phyloP scores from a whole-genome alignment of 805 yeast genomes.

The Kluyveromyces siamensis region DNA sequence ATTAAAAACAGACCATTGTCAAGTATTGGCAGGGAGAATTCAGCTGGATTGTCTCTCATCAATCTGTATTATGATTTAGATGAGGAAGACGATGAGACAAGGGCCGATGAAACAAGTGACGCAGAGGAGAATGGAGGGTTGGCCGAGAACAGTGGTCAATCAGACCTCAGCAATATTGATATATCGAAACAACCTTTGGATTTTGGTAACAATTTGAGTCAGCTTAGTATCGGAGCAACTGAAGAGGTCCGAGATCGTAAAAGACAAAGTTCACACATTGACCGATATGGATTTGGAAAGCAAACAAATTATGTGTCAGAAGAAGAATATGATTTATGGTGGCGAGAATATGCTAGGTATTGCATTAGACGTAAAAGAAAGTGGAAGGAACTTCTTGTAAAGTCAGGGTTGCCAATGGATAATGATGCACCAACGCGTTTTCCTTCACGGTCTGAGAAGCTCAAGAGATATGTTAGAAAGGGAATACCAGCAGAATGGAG shows the following conservation, averaged over 20 bases:
- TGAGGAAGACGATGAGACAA: neutral
- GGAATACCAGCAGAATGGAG: slow-evolving; percentile 98
- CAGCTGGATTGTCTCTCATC: slow-evolving; percentile 5
- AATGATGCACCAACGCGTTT: slow-evolving; percentile 52
- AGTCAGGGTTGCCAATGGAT: slow-evolving; percentile 49
- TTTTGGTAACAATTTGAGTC: too few relatives aligned
- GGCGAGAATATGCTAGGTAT: slow-evolving; percentile 55
- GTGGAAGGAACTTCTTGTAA: slow-evolving; percentile 63
- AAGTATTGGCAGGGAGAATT: slow-evolving; percentile 1
- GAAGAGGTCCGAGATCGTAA: neutral
- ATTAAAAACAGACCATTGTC: slow-evolving; percentile 2
- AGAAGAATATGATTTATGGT: slow-evolving; percentile 66
- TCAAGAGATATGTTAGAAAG: slow-evolving; percentile 73
- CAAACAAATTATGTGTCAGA: slow-evolving; percentile 43
- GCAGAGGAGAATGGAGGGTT: slow-evolving; percentile 4
- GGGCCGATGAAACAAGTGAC: neutral
- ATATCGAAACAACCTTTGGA: neutral
- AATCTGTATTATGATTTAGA: slow-evolving; percentile 5
- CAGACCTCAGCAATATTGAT: neutral
- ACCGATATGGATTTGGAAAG: slow-evolving; percentile 84
- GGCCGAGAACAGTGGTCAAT: slow-evolving; percentile 1
- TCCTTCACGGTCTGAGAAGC: slow-evolving; percentile 70
- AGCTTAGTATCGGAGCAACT: too few relatives aligned
- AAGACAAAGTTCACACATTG: slow-evolving; percentile 32
- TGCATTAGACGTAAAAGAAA: slow-evolving; percentile 57